Evolutionary conservation across 257 asterid genomes (phyloP).

Genomic region (Lycium ferocissimum): DNA sequence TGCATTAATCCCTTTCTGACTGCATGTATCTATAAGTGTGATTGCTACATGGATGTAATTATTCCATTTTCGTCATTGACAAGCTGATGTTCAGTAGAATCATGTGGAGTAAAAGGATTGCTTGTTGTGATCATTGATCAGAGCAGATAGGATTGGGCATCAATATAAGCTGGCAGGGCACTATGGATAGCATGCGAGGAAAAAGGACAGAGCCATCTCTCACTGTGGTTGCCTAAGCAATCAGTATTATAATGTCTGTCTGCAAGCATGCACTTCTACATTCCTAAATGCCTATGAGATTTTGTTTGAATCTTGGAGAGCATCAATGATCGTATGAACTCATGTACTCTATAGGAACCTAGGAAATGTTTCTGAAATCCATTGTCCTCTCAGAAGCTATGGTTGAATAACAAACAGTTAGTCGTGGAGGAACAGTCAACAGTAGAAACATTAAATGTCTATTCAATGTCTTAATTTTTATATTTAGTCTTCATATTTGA

Average conservation of each 20-base stretch:
- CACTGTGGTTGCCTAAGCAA: conserved; percentile 4
- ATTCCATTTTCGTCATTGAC: neutral
- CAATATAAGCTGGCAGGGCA: neutral
- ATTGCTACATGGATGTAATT: neutral
- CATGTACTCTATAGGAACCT: neutral
- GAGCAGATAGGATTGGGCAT: neutral
- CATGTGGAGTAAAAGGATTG: conserved; percentile 13
- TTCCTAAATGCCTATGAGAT: neutral
- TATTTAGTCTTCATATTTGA: conserved; percentile 3
- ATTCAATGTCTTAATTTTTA: neutral
- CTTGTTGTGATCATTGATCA: conserved; percentile 5
- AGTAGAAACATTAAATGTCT: conserved; percentile 11
- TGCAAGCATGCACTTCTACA: conserved; percentile 12
- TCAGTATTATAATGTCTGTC: neutral
- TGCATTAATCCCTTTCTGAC: neutral
- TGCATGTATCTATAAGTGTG: neutral
- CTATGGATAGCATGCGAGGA: neutral
- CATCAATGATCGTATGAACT: conserved; percentile 17
- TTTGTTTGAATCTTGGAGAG: neutral
- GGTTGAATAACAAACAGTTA: neutral
- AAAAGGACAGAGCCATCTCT: conserved; percentile 12
- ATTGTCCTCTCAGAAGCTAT: neutral
- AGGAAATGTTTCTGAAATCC: conserved; percentile 17
- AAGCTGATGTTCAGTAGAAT: conserved; percentile 5
- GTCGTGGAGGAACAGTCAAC: neutral